Evolutionary conservation across 306 rosid species (phyloP).

Genomic region (Fragaria vesca): DNA sequence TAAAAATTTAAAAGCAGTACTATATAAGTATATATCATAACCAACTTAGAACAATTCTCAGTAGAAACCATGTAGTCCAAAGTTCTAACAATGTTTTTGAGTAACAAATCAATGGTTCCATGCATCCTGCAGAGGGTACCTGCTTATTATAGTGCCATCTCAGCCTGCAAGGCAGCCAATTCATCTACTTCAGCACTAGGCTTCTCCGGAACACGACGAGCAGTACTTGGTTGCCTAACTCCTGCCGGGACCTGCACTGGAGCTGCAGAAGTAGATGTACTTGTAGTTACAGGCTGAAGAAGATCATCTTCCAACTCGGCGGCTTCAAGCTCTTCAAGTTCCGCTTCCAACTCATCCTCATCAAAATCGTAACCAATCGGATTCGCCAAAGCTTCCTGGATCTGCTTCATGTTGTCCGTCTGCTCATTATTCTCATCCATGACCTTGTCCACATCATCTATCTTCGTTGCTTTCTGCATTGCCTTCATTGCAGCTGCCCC

Average conservation of each 20-base stretch:
- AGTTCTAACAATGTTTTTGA: no score
- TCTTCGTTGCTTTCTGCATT: slow-evolving; percentile 97
- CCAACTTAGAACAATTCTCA: no score
- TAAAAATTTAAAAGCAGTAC: no score
- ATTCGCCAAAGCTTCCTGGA: slow-evolving; percentile 87
- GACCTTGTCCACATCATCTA: slow-evolving; percentile 89
- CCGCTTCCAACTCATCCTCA: slow-evolving; percentile 61
- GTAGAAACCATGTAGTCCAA: no score
- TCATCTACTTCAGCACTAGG: slow-evolving; percentile 87
- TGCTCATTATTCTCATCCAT: slow-evolving; percentile 99
- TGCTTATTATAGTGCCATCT: slow-evolving; percentile 83
- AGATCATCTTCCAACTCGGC: slow-evolving; percentile 95
- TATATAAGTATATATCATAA: no score
- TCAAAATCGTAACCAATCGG: slow-evolving; percentile 66
- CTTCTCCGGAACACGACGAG: slow-evolving; percentile 62
- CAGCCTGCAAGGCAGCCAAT: slow-evolving; percentile 95
- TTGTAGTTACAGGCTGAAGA: slow-evolving; percentile 70
- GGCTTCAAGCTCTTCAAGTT: slow-evolving; percentile 92
- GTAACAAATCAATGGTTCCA: no score
- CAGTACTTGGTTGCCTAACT: slow-evolving; percentile 42
- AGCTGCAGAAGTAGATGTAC: slow-evolving; percentile 72
- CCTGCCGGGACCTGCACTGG: slow-evolving; percentile 76
- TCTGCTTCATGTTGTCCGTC: slow-evolving; percentile 94
- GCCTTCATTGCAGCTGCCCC: slow-evolving; percentile 98
- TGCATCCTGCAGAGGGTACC: slow-evolving; percentile 19